phyloP scores from a whole-genome alignment of 768 basidiomycete genomes.

The Hirschioporus abietinus region DNA sequence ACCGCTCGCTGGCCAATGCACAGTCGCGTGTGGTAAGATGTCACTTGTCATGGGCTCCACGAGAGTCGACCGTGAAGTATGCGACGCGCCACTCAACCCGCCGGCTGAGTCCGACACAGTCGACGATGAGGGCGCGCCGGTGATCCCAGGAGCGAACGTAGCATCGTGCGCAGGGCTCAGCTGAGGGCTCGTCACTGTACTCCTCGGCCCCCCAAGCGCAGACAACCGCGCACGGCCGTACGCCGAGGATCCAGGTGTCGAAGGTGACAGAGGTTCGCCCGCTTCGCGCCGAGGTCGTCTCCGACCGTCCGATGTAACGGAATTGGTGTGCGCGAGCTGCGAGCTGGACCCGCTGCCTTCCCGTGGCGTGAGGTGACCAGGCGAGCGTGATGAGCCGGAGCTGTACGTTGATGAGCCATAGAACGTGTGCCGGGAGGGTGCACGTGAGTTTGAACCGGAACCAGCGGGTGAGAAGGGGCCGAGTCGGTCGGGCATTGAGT shows the following conservation, averaged over 20 bases:
- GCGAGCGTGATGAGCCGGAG: constrained; percentile 55
- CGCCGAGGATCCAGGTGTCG: constrained; percentile 48
- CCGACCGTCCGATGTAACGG: constrained; percentile 51
- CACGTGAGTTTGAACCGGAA: constrained; percentile 44
- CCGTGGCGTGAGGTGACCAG: constrained; percentile 22
- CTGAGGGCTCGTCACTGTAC: background rate
- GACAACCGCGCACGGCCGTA: constrained; percentile 29
- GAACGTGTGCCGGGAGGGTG: constrained; percentile 35
- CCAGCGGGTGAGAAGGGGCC: constrained; percentile 42
- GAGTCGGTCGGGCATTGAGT: constrained; percentile 56
- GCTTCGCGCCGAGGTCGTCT: constrained; percentile 17
- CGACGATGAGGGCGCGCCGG: background rate
- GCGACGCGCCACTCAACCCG: background rate
- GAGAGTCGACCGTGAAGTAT: background rate
- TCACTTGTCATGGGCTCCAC: background rate
- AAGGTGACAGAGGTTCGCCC: constrained; percentile 16
- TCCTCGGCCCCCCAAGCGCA: constrained; percentile 2
- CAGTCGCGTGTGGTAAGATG: background rate
- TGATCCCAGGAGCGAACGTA: constrained; percentile 2
- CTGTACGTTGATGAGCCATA: constrained; percentile 32
- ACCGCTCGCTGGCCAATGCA: background rate
- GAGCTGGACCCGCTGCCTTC: constrained; percentile 29
- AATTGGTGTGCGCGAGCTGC: constrained; percentile 43
- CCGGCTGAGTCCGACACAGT: background rate
- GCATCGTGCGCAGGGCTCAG: background rate